phyloP scores from a whole-genome alignment of 139 green algal species.

The Ulvella scutata region DNA sequence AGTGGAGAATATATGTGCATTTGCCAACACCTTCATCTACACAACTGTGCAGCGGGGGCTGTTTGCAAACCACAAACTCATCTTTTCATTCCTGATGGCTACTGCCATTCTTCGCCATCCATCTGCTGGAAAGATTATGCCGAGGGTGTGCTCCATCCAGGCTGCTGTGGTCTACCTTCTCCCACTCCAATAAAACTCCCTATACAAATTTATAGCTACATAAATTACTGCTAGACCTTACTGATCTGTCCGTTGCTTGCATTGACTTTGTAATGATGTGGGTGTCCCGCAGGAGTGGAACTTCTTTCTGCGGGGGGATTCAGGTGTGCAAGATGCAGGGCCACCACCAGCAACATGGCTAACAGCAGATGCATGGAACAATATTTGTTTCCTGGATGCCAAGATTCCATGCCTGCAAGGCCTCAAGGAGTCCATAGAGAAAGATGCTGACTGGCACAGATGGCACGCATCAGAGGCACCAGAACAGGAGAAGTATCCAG shows the following conservation, averaged over 20 bases:
- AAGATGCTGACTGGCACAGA: conserved; percentile 15
- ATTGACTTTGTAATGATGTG: no score
- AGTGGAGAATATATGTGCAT: conserved; percentile 41
- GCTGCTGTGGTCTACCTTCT: no score
- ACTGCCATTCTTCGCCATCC: conserved; percentile 19
- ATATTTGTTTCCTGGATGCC: conserved; percentile 14
- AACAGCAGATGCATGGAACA: conserved; percentile 17
- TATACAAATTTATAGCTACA: no score
- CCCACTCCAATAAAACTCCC: no score
- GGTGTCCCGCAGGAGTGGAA: conserved; percentile 52
- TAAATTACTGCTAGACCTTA: no score
- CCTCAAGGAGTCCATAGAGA: conserved; percentile 17
- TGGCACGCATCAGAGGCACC: conserved; percentile 10
- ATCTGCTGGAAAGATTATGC: no score
- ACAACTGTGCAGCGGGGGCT: conserved; percentile 60
- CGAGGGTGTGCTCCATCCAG: no score
- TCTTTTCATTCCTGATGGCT: conserved; percentile 61
- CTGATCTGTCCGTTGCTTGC: background rate
- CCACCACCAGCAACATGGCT: conserved; percentile 17
- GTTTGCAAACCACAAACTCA: conserved; percentile 61
- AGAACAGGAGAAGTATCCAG: background rate
- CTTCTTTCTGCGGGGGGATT: conserved; percentile 48
- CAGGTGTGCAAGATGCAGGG: background rate
- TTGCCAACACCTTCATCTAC: conserved; percentile 61
- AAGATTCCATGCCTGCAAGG: conserved; percentile 16